Conservation (phyloP, 2,329 filamentous ascomycete genomes). For the Fusarium sp. region DNA sequence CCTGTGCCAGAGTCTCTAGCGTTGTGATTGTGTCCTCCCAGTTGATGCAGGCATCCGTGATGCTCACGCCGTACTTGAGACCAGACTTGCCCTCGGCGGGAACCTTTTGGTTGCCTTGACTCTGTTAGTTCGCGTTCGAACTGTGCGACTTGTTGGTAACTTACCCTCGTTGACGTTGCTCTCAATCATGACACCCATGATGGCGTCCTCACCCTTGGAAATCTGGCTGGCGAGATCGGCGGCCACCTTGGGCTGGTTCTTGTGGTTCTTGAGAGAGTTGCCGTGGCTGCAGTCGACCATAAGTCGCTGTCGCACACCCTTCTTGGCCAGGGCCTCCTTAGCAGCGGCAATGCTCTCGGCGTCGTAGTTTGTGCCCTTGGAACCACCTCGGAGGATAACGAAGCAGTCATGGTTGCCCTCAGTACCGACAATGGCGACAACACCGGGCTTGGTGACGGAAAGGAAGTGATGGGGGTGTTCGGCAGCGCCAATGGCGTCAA, state of each 20-base stretch:
- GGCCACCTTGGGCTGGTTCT: constrained; percentile 96
- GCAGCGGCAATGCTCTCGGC: constrained; percentile 85
- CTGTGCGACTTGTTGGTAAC: constrained; percentile 34
- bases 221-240: constrained; percentile 86
- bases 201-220: constrained; percentile 81
- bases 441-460: constrained; percentile 95
- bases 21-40: constrained; percentile 91
- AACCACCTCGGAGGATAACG: constrained; percentile 93
- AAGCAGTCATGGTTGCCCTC: constrained; percentile 97
- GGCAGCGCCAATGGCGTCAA: constrained; percentile 95
- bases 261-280: constrained; percentile 95
- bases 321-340: constrained; percentile 81
- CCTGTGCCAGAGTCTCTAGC: constrained; percentile 81
- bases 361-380: constrained; percentile 94
- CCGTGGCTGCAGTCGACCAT: constrained; percentile 99
- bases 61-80: constrained; percentile 93
- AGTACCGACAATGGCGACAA: constrained; percentile 94
- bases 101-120: constrained; percentile 84
- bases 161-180: constrained; percentile 93
- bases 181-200: constrained; percentile 99
- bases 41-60: constrained; percentile 96
- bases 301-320: constrained; percentile 79
- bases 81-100: constrained; percentile 86
- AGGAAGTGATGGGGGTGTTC: constrained; percentile 96
- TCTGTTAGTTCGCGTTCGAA: constrained; percentile 41